Base-by-base conservation (phyloP, 768 basidiomycete genomes). In the Lactifluus hygrophoroides region DNA sequence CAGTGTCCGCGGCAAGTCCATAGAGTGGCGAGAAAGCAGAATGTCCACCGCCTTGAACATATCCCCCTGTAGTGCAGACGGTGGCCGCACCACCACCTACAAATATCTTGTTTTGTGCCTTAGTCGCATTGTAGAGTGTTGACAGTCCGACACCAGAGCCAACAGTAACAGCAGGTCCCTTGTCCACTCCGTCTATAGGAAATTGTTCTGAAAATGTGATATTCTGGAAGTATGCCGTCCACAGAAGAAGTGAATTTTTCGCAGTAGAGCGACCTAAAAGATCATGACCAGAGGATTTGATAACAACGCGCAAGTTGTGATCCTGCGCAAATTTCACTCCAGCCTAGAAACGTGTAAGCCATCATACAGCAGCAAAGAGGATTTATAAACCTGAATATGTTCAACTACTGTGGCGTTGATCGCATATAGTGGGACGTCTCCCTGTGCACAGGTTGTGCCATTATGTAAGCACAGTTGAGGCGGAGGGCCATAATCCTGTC, bases 1-100 rank as follows among this genome's bases (percentile, higher is more conserved):
- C 64, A 23, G 66, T 68, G 38, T 68, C 67, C 4, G 66, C 58
- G n/a, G n/a, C n/a, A n/a, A n/a, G n/a, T n/a, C n/a, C n/a, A n/a
- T n/a, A n/a, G n/a, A n/a, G n/a, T n/a, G 1, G 65, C 67, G 63
- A 64, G 53, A 66, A 63, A 1, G 52, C 63, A 1, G 66, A 67
- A 47, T 68, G 67, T 7, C 67, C 67, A 4, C 54, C 67, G 14
- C 67, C 67, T 58, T 68, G 67, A 19, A 50, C 40, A n/a, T n/a
- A n/a, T n/a, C n/a, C n/a, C n/a, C n/a, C n/a, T n/a, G n/a, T n/a
- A n/a, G n/a, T n/a, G n/a, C 55, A 59, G n/a, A 67, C 67, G 6
- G 65, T 66, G 2, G 64, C 64, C 0, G 66, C 65, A 43, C 9
- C n/a, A 59, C 37, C 37, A 38, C 37, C 37, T 38, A 38, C 37